phyloP scores from a whole-genome alignment of 371 early-diverging fungal genomes.

The Lichtheimia corymbifera region DNA sequence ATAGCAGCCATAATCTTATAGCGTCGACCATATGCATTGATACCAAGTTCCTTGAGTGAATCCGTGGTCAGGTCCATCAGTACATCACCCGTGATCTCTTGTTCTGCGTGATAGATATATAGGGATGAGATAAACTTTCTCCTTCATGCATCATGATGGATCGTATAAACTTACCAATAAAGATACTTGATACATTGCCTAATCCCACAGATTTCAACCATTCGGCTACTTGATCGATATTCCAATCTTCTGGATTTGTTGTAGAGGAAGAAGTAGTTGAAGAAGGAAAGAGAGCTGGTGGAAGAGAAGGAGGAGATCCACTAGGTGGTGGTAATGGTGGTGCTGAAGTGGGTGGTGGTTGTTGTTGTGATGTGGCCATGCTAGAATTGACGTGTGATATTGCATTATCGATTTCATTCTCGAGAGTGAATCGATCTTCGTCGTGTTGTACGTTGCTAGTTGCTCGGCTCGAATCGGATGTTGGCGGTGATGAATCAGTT shows the following conservation, averaged over 20 bases:
- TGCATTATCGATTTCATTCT: conserved; percentile 21
- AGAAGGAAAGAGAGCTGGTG: too few species aligned
- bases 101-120: conserved; percentile 32
- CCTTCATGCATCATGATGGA: too few species aligned
- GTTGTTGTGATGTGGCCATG: not conserved
- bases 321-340: conserved; percentile 14
- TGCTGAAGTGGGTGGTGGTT: not conserved
- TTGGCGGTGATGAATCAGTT: conserved; percentile 12
- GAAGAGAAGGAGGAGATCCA: conserved; percentile 12
- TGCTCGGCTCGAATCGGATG: conserved; percentile 4
- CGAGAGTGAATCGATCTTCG: conserved; percentile 9
- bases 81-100: conserved; percentile 74
- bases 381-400: conserved; percentile 15
- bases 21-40: conserved; percentile 68
- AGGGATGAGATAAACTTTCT: too few species aligned
- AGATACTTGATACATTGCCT: conserved; percentile 47
- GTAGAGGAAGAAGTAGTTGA: not conserved
- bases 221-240: conserved; percentile 57
- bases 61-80: conserved; percentile 62
- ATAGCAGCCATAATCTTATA: conserved; percentile 70
- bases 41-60: conserved; percentile 69
- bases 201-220: conserved; percentile 66
- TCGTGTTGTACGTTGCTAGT: not conserved
- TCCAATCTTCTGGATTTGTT: conserved; percentile 47
- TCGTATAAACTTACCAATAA: conserved; percentile 50